These are phyloP conservation scores for Scortechinia acanthostroma DNA, from an alignment of 2,329 filamentous ascomycete genomes.

Conservation along the genomic window DNA sequence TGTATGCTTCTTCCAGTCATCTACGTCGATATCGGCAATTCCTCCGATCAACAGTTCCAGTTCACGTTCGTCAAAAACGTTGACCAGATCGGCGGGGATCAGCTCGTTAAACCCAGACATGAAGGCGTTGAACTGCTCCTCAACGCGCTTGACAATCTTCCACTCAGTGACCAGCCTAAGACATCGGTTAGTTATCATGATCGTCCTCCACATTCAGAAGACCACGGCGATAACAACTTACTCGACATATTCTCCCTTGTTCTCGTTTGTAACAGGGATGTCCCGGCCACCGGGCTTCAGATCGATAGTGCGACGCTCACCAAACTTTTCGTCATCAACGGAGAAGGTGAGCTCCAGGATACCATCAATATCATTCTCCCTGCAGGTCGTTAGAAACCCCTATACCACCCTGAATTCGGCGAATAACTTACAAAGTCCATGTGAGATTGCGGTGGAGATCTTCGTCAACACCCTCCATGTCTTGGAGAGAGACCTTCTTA, in stretches of 20 bases:
- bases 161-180: slow-evolving; percentile 80
- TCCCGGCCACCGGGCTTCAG: slow-evolving; percentile 83
- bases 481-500: slow-evolving; percentile 82
- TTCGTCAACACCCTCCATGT: slow-evolving; percentile 98
- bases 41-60: slow-evolving; percentile 92
- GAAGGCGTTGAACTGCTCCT: slow-evolving; percentile 97
- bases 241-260: slow-evolving; percentile 98
- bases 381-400: not conserved
- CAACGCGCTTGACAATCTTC: slow-evolving; percentile 97
- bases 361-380: slow-evolving; percentile 89
- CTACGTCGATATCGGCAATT: slow-evolving; percentile 99
- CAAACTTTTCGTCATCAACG: slow-evolving; percentile 94
- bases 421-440: slow-evolving; percentile 68
- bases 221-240: not conserved
- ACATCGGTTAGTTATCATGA: too few relatives aligned
- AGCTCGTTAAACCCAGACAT: slow-evolving; percentile 96
- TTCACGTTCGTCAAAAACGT: slow-evolving; percentile 97
- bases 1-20: slow-evolving; percentile 99
- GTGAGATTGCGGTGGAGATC: slow-evolving; percentile 94
- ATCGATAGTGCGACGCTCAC: slow-evolving; percentile 88
- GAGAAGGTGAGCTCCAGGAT: slow-evolving; percentile 94
- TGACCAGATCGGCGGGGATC: slow-evolving; percentile 91
- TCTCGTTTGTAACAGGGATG: slow-evolving; percentile 94
- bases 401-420: not conserved
- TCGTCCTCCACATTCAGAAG: too few relatives aligned